Evolutionary conservation across 305 asterid species (phyloP).

Genomic region (Fraxinus dipetala): DNA sequence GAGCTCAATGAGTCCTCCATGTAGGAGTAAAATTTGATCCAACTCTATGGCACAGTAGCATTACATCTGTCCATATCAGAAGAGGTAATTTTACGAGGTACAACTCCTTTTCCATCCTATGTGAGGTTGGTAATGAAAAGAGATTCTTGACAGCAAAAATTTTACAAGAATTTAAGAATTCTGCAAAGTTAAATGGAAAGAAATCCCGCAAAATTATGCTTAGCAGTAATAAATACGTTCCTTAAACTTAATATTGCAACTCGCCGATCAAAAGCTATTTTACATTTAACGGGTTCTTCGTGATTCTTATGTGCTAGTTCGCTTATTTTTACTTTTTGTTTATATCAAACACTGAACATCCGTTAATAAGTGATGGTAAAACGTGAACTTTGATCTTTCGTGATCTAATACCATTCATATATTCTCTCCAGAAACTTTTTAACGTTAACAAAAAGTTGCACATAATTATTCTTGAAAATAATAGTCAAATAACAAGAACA

Average conservation of each 20-base stretch:
- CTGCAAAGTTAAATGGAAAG: background rate
- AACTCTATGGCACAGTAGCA: background rate
- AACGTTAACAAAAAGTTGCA: background rate
- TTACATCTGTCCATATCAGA: background rate
- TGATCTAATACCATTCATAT: background rate
- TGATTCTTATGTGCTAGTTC: background rate
- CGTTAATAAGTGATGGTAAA: background rate
- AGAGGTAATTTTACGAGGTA: slow-evolving; percentile 3
- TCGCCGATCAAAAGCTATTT: background rate
- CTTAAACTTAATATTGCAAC: background rate
- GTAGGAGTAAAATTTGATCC: background rate
- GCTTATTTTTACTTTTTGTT: too few species aligned
- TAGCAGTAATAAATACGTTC: background rate
- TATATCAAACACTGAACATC: background rate
- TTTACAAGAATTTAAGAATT: background rate
- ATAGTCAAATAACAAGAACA: background rate
- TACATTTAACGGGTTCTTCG: too few species aligned
- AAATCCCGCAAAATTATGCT: background rate
- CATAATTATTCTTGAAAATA: too few species aligned
- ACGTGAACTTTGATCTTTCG: background rate
- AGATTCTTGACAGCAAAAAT: background rate
- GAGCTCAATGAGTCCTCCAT: background rate
- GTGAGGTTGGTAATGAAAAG: background rate
- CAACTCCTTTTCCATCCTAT: background rate
- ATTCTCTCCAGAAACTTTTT: background rate